Base-by-base conservation (phyloP, 352 stramenopile genomes). In the Hyaloperonospora arabidopsidis region DNA sequence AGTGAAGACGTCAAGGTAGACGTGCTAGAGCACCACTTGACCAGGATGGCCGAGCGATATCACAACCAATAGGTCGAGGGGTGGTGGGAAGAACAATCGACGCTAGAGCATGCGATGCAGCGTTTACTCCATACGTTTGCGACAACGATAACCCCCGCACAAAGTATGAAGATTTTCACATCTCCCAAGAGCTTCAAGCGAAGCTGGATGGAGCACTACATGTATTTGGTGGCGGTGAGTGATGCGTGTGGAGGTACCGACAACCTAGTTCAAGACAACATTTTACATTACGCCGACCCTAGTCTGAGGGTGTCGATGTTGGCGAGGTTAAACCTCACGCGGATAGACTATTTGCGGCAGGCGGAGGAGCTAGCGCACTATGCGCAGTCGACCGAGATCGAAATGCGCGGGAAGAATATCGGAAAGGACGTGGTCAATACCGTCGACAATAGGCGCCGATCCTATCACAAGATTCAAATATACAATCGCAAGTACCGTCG, bases 221-320 rank as follows among this genome's bases (percentile, higher is more conserved):
- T 44, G 12, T 44, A 23, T 15, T 13, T 44, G 15, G 38, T 44
- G 0, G 38, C 38, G 15, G n/a, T 44, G 6, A 44, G 38, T 18
- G n/a, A 44, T 12, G 38, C 38, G 5, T 11, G 38, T 12, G n/a
- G 38, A 3, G n/a, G 22, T n/a, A 10, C 22, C 0, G 51, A 57
- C 8, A 50, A 47, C 14, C 7, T 48, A 15, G 54, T 61, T 2
- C 8, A 32, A 32, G 25, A 0, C 25, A 32, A 8, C 25, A 32
- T 32, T 0, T 4, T 32, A 0, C 25, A 22, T 61, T 32, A 32
- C 25, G 25, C 25, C 0, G 23, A 48, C 35, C 54, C 32, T 22
- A 61, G 54, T 6, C 35, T 61, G 19, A 32, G 49, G 13, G 54
- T 44, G 2, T 44, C 52, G 1, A 23, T 59, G 41, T 49, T 53